A percentile compares a stretch with the other conserved stretches of the same genome.
phyloP scores from a whole-genome alignment of 352 stramenopile species.

The Peronospora tabacina region DNA sequence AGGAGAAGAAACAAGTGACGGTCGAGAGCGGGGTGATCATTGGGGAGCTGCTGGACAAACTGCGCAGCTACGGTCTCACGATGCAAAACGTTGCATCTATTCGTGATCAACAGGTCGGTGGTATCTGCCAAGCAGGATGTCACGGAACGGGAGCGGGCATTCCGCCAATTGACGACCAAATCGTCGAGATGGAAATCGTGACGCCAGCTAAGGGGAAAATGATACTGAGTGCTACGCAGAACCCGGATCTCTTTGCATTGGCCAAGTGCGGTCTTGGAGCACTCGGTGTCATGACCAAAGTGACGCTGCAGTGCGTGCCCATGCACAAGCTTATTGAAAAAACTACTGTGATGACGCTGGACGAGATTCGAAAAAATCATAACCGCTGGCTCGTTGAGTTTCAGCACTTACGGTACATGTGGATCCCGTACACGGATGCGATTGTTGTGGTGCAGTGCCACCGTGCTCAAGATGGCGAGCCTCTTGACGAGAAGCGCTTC shows the following conservation, averaged over 20 bases:
- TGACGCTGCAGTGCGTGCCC: conserved; percentile 93
- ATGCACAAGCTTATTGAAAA: conserved; percentile 91
- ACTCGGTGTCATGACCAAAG: conserved; percentile 93
- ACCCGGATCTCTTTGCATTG: conserved; percentile 86
- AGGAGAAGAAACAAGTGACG: conserved; percentile 87
- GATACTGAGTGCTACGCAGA: conserved; percentile 69
- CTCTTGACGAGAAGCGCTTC: conserved; percentile 33
- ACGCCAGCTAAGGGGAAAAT: conserved; percentile 90
- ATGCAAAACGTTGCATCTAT: conserved; percentile 99
- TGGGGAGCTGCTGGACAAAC: conserved; percentile 65
- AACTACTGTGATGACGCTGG: conserved; percentile 86
- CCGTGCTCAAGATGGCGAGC: conserved; percentile 42
- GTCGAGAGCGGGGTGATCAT: conserved; percentile 80
- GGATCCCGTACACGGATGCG: conserved; percentile 95
- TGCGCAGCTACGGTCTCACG: conserved; percentile 85
- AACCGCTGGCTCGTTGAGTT: conserved; percentile 61
- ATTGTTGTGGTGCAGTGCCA: conserved; percentile 92
- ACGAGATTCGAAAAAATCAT: conserved; percentile 83
- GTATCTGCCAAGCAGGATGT: conserved; percentile 92
- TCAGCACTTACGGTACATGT: conserved; percentile 96
- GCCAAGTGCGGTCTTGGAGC: conserved; percentile 92
- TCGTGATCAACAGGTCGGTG: conserved; percentile 95
- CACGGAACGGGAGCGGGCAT: conserved; percentile 94
- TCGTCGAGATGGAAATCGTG: conserved; percentile 93
- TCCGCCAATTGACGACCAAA: conserved; percentile 95